Base-by-base conservation (phyloP, 176 grass and related monocot genomes). In the Melocanna baccifera region DNA sequence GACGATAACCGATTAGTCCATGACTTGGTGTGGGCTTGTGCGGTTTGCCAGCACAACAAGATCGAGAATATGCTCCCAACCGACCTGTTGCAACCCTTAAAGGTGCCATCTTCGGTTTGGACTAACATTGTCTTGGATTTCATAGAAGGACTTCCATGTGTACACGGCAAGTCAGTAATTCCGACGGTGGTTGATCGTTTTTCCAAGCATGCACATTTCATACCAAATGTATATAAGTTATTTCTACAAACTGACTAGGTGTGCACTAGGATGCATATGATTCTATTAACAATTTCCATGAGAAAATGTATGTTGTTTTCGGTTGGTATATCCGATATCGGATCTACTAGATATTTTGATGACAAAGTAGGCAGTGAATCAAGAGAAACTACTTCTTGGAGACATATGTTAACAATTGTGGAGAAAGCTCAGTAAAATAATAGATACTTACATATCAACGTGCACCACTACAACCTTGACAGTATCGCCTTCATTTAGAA, bases 391-490 rank as follows among this genome's bases (percentile, higher is more conserved):
- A 76, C 29, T 28, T 75, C 58, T 68, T 40, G 16, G 67, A 83
- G 30, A 59, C 22, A 30, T 7, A 9, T 23, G 11, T 52, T 57
- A 45, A 68, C 43, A 76, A 50, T 11, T 70, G 11, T 42, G 63
- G 14, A 47, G 62, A 12, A 53, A 76, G 16, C 9, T 55, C 29
- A 42, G 8, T 62, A 81, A 62, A 71, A 28, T 56, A 42, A 4
- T 16, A 68, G n/a, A 74, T 62, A 83, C 79, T 89, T 90, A 95
- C 93, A 5, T 80, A 67, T 98, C 96, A 70, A 96, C 53, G 12
- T 87, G 76, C 80, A 98, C 70, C 26, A 96, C 86, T 85, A 94
- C 86, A 52, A 95, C 93, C 87, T 92, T 92, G 70, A 98, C 77
- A 10, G 58, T 62, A 71, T 98, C 89, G 0, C 93, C 93, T 88